Conservation (phyloP, 345 rosid genomes). For the Microcos paniculata region DNA sequence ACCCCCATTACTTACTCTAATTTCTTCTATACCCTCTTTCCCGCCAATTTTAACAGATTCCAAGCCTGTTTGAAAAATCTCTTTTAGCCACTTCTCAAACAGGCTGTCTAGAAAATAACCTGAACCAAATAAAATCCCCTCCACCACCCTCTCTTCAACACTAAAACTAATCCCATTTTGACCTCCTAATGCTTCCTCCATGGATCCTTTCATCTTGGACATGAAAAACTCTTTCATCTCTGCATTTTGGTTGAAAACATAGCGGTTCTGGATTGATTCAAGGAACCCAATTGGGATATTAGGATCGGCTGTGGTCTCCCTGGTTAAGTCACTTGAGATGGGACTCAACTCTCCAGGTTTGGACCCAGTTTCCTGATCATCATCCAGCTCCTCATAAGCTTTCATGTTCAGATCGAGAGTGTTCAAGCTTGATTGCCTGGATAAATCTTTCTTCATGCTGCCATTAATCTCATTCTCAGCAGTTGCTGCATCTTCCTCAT, state of each 20-base stretch:
- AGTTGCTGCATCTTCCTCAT: conserved; percentile 30
- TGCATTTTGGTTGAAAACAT: conserved; percentile 40
- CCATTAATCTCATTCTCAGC: conserved; percentile 26
- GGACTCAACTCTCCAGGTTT: conserved; percentile 54
- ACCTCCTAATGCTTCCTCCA: conserved; percentile 46
- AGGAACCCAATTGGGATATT: conserved; percentile 35
- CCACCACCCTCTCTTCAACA: conserved; percentile 51
- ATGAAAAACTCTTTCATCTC: conserved; percentile 38
- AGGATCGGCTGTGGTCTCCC: conserved; percentile 40
- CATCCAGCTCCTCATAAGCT: conserved; percentile 29
- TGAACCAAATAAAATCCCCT: conserved; percentile 40
- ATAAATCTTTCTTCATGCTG: conserved; percentile 39
- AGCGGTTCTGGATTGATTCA: conserved; percentile 53
- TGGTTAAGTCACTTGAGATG: conserved; percentile 64
- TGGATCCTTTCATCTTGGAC: conserved; percentile 36
- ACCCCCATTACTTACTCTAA: conserved; percentile 48
- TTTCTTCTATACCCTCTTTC: conserved; percentile 33
- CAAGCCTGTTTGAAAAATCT: conserved; percentile 59
- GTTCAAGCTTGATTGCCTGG: conserved; percentile 61
- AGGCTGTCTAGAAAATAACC: conserved; percentile 38
- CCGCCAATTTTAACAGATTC: conserved; percentile 40
- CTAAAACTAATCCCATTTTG: conserved; percentile 42
- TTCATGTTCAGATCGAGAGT: conserved; percentile 71
- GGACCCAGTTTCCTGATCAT: conserved; percentile 30
- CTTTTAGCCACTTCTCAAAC: conserved; percentile 76